Base-by-base conservation (phyloP, 805 yeast species). In the Middelhovenomyces tepae region DNA sequence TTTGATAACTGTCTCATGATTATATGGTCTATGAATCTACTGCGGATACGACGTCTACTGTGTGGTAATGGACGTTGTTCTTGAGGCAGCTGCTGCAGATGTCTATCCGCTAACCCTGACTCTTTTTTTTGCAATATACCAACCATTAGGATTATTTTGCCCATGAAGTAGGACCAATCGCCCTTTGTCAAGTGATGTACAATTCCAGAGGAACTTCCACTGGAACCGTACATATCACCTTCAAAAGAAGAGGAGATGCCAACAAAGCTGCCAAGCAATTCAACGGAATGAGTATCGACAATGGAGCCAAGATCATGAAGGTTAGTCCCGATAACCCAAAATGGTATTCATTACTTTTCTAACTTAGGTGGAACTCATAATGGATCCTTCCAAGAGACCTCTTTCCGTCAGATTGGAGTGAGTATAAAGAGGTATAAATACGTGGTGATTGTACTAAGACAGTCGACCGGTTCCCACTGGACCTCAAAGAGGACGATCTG, bases 221-320 rank as follows among this genome's bases (percentile, higher is more conserved):
- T 43, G 98, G 98, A 61, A 73, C 77, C 64, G 95, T 94, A 43
- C 85, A 91, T 37, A 73, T 91, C 50, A 67, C 78, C 38, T 91
- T 91, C 68, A 74, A 65, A 53, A 66, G 68, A 38, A 57, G 72
- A 32, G 76, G 77, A 39, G 69, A 70, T 56, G 97, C 97, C 33
- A 62, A 71, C 41, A 68, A 64, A 50, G 94, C 95, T 31, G 82
- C 82, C 50, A 73, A 75, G 52, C 78, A 77, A 51, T 89, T 79
- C 66, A 82, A 89, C 59, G 89, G 91, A 53, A 89, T 94, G 28
- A 87, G 95, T 52, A 82, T 91, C 50, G 98, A 91, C 55, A 78
- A 78, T 35, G 96, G 96, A 40, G 70, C 76, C 40, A 59, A 73
- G 45, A 79, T 69, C 57, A 72, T 91, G 68, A 80, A 71, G 59